Evolutionary conservation across 1,284 basidiomycete genomes (phyloP).

Genomic region (Testicularia cyperi): DNA sequence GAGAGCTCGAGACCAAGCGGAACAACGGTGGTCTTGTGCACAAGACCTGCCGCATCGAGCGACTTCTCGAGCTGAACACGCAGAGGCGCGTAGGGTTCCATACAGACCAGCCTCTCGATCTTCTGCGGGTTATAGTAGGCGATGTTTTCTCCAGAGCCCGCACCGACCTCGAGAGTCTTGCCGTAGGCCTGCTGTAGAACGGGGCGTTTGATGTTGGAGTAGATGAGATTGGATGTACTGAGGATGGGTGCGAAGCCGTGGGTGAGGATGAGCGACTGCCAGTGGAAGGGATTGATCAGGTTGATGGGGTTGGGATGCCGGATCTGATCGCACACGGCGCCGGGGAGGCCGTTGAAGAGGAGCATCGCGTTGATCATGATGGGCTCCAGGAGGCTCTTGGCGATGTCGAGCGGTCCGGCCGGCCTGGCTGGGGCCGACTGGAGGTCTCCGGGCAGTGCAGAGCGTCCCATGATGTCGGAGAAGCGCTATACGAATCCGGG

Average conservation of each 20-base stretch:
- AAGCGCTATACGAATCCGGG: no score
- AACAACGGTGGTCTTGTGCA: conserved; percentile 26
- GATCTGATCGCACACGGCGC: conserved; percentile 18
- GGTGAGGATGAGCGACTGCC: conserved; percentile 28
- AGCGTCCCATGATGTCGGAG: no score
- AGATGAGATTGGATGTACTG: conserved; percentile 7
- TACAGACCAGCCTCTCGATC: conserved; percentile 20
- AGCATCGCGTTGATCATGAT: conserved; percentile 14
- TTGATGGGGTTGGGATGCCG: conserved; percentile 15
- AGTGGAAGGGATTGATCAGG: conserved; percentile 27
- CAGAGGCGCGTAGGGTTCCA: conserved; percentile 41
- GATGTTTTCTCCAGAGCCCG: conserved; percentile 33
- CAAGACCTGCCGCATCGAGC: conserved; percentile 3
- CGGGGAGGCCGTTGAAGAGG: conserved; percentile 17
- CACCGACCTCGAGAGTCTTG: conserved; percentile 42
- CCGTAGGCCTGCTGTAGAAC: conserved; percentile 31
- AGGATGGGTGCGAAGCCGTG: conserved; percentile 23
- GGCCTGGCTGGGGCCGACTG: no score
- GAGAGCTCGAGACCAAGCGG: conserved; percentile 20
- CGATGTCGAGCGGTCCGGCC: no score
- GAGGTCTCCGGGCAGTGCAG: no score
- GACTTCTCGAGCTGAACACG: conserved; percentile 12
- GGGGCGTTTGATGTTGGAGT: conserved; percentile 15
- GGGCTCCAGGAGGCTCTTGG: no score
- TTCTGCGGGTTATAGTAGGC: conserved; percentile 36